Conservation (phyloP, 2,329 filamentous ascomycete species). For the Neonectria hederae region DNA sequence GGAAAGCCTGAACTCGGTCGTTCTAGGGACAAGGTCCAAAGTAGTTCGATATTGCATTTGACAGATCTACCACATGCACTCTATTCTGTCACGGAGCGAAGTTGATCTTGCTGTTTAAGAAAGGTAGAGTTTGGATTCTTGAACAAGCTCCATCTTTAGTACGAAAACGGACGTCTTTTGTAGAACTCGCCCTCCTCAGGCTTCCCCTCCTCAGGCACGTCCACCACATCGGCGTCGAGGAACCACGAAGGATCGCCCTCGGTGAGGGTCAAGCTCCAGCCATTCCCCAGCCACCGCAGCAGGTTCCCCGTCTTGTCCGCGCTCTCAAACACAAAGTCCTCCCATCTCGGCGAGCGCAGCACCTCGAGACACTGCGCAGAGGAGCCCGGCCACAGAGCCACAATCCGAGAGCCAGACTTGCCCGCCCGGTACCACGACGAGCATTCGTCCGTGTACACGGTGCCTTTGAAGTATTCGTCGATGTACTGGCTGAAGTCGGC, state of each 20-base stretch:
- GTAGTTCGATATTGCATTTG: not conserved
- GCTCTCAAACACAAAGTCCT: slow-evolving; percentile 20
- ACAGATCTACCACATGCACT: not conserved
- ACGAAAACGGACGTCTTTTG: slow-evolving; percentile 14
- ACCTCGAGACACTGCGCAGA: slow-evolving; percentile 21
- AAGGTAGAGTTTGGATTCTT: not conserved
- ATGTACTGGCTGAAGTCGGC: slow-evolving; percentile 22
- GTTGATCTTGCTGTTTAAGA: not conserved
- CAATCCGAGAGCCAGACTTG: slow-evolving; percentile 5
- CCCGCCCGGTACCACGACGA: slow-evolving; percentile 21
- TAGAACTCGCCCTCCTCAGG: slow-evolving; percentile 21
- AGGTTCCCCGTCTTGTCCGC: slow-evolving; percentile 10
- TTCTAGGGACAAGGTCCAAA: too few species aligned
- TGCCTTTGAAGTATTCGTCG: slow-evolving; percentile 27
- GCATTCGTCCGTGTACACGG: slow-evolving; percentile 28
- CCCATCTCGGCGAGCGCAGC: slow-evolving; percentile 21
- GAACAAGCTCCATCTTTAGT: not conserved
- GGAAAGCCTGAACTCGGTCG: too few species aligned
- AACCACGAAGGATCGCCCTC: slow-evolving; percentile 27
- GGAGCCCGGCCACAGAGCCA: slow-evolving; percentile 23
- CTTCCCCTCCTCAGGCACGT: slow-evolving; percentile 12
- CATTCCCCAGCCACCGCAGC: slow-evolving; percentile 22
- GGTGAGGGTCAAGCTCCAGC: slow-evolving; percentile 16
- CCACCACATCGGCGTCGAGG: slow-evolving; percentile 15
- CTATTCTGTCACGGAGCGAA: not conserved